These are phyloP conservation scores for Plasmodium gaboni DNA, from an alignment of 169 alveolate species.

Conservation along the genomic window DNA sequence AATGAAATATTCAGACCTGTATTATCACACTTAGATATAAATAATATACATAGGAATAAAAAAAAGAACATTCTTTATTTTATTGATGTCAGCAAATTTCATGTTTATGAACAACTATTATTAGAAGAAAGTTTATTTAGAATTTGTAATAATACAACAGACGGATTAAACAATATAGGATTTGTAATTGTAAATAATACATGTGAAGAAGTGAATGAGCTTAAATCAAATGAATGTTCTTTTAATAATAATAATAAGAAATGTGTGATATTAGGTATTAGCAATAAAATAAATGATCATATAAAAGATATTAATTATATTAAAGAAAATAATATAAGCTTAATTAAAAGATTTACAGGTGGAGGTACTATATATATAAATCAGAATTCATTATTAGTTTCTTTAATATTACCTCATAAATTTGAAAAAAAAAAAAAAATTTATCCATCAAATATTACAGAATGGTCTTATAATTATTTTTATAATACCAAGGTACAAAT, in stretches of 20 bases:
- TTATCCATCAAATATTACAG: constrained; percentile 50
- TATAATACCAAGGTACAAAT: not conserved
- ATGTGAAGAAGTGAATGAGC: not conserved
- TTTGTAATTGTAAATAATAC: constrained; percentile 53
- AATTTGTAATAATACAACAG: constrained; percentile 26
- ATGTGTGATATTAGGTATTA: constrained; percentile 81
- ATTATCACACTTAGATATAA: not conserved
- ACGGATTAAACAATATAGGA: constrained; percentile 46
- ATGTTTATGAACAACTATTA: constrained; percentile 63
- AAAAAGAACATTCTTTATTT: constrained; percentile 36
- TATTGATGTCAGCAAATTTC: constrained; percentile 30
- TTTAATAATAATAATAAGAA: constrained; percentile 10
- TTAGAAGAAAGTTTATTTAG: constrained; percentile 62
- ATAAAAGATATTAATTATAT: constrained; percentile 77
- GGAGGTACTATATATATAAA: constrained; percentile 87
- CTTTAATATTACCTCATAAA: constrained; percentile 79
- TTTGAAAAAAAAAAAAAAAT: constrained; percentile 41
- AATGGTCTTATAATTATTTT: constrained; percentile 43
- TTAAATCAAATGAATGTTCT: not conserved
- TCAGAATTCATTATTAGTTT: constrained; percentile 72
- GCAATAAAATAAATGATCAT: constrained; percentile 77
- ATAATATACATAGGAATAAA: not conserved
- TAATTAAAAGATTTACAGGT: constrained; percentile 84
- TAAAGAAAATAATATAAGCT: constrained; percentile 41
- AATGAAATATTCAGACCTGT: constrained; percentile 28